A percentile compares a stretch with the other conserved stretches of the same genome.
phyloP scores from a whole-genome alignment of 768 basidiomycete genomes.

The Collybiopsis confluens region DNA sequence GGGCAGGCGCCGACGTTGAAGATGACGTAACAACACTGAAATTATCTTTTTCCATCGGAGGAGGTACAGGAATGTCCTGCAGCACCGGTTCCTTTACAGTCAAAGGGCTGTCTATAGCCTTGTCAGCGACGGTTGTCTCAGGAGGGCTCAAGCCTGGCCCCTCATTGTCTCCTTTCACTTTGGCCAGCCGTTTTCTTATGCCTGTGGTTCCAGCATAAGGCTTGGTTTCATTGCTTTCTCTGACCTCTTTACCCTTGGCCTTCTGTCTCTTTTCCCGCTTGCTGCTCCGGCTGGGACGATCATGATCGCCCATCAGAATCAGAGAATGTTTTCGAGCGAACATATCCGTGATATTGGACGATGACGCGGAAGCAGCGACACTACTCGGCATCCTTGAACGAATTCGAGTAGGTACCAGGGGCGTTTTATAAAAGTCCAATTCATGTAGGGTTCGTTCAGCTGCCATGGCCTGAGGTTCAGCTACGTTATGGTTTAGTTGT shows the following conservation, averaged over 20 bases:
- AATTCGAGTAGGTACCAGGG: conserved; percentile 62
- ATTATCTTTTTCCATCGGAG: conserved; percentile 16
- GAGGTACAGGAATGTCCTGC: conserved; percentile 12
- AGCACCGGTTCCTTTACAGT: neutral
- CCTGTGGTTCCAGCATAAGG: conserved; percentile 79
- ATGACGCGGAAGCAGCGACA: conserved; percentile 27
- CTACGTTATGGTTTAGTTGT: conserved; percentile 7
- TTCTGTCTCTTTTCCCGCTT: conserved; percentile 31
- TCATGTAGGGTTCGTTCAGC: conserved; percentile 69
- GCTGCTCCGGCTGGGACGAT: conserved; percentile 44
- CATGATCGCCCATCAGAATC: conserved; percentile 60
- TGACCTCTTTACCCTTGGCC: conserved; percentile 34
- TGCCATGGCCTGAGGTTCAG: conserved; percentile 36
- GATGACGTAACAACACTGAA: conserved; percentile 26
- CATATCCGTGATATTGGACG: conserved; percentile 45
- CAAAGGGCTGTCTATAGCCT: neutral
- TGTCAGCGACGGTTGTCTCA: neutral
- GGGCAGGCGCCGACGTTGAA: conserved; percentile 24
- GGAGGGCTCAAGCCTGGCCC: conserved; percentile 7
- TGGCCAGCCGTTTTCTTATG: conserved; percentile 71
- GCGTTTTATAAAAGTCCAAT: conserved; percentile 76
- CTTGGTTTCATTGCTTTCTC: conserved; percentile 52
- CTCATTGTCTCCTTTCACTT: conserved; percentile 23
- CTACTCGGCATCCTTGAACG: conserved; percentile 19
- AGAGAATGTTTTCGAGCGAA: conserved; percentile 46